Conservation (phyloP, 1,284 basidiomycete genomes). For the Sporisorium graminicola region DNA sequence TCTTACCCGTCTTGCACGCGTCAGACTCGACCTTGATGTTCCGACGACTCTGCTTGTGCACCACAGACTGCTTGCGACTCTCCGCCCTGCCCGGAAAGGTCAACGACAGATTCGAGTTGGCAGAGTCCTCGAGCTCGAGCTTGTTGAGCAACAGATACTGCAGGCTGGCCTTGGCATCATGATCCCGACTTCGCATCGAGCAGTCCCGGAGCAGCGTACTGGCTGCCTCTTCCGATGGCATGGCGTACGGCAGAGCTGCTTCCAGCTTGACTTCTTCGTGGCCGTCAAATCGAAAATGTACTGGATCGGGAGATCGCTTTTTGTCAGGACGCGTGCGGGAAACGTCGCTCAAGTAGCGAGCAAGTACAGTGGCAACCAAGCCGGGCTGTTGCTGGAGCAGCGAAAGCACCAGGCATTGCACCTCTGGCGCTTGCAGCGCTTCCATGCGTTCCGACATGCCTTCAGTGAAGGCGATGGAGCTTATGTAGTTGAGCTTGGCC, state of each 20-base stretch:
- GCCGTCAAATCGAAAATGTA: slow-evolving; percentile 4
- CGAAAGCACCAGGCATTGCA: slow-evolving; percentile 23
- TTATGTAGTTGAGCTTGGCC: slow-evolving; percentile 17
- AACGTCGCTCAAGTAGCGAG: slow-evolving; percentile 13
- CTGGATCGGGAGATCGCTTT: not conserved
- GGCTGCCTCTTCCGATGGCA: slow-evolving; percentile 15
- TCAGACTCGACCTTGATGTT: not conserved
- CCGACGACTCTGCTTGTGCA: slow-evolving; percentile 16
- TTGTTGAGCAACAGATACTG: slow-evolving; percentile 25
- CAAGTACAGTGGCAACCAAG: slow-evolving; percentile 20
- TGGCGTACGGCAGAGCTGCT: slow-evolving; percentile 19
- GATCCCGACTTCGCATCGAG: slow-evolving; percentile 7
- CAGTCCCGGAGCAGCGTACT: not conserved
- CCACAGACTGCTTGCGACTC: slow-evolving; percentile 11
- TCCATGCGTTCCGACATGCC: slow-evolving; percentile 37
- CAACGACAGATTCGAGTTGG: slow-evolving; percentile 3
- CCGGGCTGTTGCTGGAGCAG: slow-evolving; percentile 16
- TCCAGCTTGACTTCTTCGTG: not conserved
- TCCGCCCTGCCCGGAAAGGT: slow-evolving; percentile 17
- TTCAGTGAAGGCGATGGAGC: slow-evolving; percentile 16
- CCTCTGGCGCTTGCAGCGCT: slow-evolving; percentile 11
- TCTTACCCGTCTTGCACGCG: not conserved
- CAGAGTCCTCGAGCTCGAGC: slow-evolving; percentile 24
- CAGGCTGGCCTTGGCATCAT: slow-evolving; percentile 23
- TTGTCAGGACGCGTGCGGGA: slow-evolving; percentile 20